Base-by-base conservation (phyloP, 2,329 filamentous ascomycete genomes). In the Setomelanomma holmii region DNA sequence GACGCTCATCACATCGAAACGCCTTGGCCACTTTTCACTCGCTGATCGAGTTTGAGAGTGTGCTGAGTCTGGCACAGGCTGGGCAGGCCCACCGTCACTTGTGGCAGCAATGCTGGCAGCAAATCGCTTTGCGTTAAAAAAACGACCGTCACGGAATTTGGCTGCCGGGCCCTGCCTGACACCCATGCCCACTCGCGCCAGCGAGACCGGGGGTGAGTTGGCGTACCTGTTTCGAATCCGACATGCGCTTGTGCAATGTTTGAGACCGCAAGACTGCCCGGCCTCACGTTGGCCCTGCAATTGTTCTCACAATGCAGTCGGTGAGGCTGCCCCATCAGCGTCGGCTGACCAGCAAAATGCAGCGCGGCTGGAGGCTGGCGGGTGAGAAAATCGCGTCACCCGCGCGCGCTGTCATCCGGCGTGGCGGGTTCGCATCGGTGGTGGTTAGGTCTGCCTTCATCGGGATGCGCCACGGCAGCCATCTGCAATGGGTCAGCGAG, bases 161-260 rank as follows among this genome's bases (percentile, higher is more conserved):
- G 64, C 57, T 66, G 64, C 67, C 66, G 67, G 63, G 56, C 55
- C 57, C 54, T 60, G 60, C 44, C 44, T 46, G 22, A 20, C 17
- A 19, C 47, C 51, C 58, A 55, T 51, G 50, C 45, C 51, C 56
- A 53, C 40, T 53, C 45, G 46, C 39, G 30, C 21, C 44, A 46
- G 17, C 52, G 45, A 51, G 41, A 27, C 50, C 51, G 56, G 61
- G 57, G 47, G 48, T 58, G 55, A 57, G 56, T 49, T 67, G 67
- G 64, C 66, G 66, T 71, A 54, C 68, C 67, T 71, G 67, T 70
- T 69, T 72, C 66, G 63, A 58, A 60, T 58, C 52, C 51, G 53
- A 51, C 56, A 49, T 49, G 60, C 54, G 47, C 53, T 56, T 58
- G 60, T 59, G 51, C 58, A 30, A 58, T 58, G 66, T 68, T 63